phyloP scores from a whole-genome alignment of 2,329 filamentous ascomycete species.

The Trichoderma brevicompactum region DNA sequence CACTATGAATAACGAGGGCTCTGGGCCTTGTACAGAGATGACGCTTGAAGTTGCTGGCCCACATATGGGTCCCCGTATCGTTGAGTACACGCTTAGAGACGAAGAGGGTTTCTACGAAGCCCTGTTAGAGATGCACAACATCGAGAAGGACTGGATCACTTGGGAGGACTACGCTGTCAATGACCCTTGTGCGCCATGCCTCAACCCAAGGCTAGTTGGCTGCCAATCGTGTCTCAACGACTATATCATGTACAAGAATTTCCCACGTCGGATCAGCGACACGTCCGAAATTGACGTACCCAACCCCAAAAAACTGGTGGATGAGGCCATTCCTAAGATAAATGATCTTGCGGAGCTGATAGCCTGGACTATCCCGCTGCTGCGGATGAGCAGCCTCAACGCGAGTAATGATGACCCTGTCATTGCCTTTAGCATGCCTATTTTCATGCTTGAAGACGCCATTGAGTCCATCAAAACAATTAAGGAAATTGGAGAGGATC shows the following conservation, averaged over 20 bases:
- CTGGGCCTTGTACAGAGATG: neutral
- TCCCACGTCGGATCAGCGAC: neutral
- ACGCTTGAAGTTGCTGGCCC: neutral
- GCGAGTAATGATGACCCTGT: neutral
- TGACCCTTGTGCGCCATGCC: neutral
- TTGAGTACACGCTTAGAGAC: slow-evolving; percentile 8
- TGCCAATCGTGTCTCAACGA: neutral
- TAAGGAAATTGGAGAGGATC: neutral
- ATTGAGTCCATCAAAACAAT: neutral
- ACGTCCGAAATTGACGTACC: slow-evolving; percentile 1
- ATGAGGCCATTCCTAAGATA: slow-evolving; percentile 8
- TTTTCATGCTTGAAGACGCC: slow-evolving; percentile 16
- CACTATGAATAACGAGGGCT: neutral
- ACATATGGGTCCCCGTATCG: neutral
- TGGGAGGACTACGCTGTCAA: neutral
- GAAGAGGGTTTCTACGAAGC: slow-evolving; percentile 19
- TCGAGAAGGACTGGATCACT: slow-evolving; percentile 18
- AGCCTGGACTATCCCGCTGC: neutral
- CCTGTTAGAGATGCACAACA: neutral
- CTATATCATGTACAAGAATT: slow-evolving; percentile 8
- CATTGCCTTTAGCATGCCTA: slow-evolving; percentile 9
- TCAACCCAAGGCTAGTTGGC: neutral
- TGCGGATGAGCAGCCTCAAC: neutral
- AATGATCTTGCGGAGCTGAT: neutral
- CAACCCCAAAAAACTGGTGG: slow-evolving; percentile 15